Evolutionary conservation across 2,329 filamentous ascomycete species (phyloP).

Genomic region (Diaporthe sp.): DNA sequence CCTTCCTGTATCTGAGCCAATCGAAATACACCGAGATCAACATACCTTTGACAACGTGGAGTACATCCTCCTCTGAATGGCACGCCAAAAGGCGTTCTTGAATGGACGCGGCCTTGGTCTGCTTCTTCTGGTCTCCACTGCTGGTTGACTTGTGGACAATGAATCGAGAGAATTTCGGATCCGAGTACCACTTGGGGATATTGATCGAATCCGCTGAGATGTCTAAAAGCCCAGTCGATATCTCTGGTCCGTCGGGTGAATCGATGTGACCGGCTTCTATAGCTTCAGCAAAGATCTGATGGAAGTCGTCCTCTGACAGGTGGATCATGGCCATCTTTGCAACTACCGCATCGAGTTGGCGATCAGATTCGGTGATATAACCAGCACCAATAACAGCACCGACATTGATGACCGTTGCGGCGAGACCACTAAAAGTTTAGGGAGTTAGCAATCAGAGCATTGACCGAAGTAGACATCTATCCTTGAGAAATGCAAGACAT

Average conservation of each 20-base stretch:
- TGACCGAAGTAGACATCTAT: not conserved
- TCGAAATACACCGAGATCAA: not conserved
- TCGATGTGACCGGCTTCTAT: slow-evolving; percentile 46
- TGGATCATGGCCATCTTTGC: slow-evolving; percentile 35
- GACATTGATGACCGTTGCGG: slow-evolving; percentile 36
- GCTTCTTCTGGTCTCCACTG: slow-evolving; percentile 1
- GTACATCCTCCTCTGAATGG: not conserved
- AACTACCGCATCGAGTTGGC: slow-evolving; percentile 34
- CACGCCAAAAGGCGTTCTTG: slow-evolving; percentile 15
- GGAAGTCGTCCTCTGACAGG: slow-evolving; percentile 55
- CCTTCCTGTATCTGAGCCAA: not conserved
- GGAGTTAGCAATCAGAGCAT: not conserved
- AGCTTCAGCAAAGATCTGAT: slow-evolving; percentile 58
- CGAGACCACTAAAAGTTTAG: slow-evolving; percentile 31
- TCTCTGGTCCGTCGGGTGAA: slow-evolving; percentile 42
- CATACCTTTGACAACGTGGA: slow-evolving; percentile 1
- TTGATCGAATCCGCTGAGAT: slow-evolving; percentile 29
- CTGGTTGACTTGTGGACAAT: slow-evolving; percentile 33
- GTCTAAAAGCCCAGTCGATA: slow-evolving; percentile 40
- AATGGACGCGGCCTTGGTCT: slow-evolving; percentile 5
- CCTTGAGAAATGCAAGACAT: not conserved
- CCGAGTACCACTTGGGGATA: slow-evolving; percentile 39
- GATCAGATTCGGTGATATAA: slow-evolving; percentile 40
- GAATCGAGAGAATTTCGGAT: slow-evolving; percentile 43
- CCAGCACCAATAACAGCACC: slow-evolving; percentile 44